Base-by-base conservation (phyloP, 306 rosid genomes). In the Geum urbanum region DNA sequence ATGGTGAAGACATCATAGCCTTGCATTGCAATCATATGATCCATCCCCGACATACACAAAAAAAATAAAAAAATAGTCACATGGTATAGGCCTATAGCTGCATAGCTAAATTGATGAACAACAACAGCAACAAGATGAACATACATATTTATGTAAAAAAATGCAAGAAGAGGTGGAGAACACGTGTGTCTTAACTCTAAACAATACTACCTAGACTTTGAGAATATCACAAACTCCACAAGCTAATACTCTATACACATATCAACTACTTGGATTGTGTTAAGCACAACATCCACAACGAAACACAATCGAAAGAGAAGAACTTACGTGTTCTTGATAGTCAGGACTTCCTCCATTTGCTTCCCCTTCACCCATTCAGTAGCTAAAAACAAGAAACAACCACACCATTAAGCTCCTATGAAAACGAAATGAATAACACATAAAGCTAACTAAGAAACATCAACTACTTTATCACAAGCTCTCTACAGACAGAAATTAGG, bases 321-420 rank as follows among this genome's bases (percentile, higher is more conserved):
- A 72, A 72, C 92, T 74, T 64, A 86, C 97, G 97, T 77, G 79
- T 89, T 92, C 67, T 84, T 89, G 8, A 92, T 89, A 5, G 95
- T 48, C 24, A 92, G 53, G 66, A 88, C 95, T 71, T 92, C 96
- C 72, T 92, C 96, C 97, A 84, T 86, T 11, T 84, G 90, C 75
- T 75, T 89, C 56, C 96, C 96, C 80, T 92, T 92, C 19, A 89
- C 95, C 98, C 96, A 89, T 69, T 92, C 98, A 52, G 98, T 87
- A 83, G 98, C 98, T 94, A 88, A 66, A 32, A 85, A 86, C 52
- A 35, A 18, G 46, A 79, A 5, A 76, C 56, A 55, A 48, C 0
- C 19, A 11, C 51, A 66, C 39, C 54, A 57, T 80, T 57, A 80
- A 52, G 57, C 27, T 3, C 32, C 18, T 5, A 50, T 35, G n/a